phyloP scores from a whole-genome alignment of 768 basidiomycete species.

The Phanerochaete sordida region DNA sequence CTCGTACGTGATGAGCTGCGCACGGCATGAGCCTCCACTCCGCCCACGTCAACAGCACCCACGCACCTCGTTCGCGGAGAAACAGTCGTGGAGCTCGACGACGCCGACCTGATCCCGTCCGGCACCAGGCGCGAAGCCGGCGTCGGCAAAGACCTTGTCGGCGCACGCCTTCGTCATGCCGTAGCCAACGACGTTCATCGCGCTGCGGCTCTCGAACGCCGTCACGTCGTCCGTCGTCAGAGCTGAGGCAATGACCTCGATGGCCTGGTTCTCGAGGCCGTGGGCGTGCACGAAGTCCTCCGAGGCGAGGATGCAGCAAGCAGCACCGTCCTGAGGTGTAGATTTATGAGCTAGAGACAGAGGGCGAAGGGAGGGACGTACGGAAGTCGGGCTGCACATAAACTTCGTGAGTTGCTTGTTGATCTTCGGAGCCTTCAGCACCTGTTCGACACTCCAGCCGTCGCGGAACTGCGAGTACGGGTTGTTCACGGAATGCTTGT shows the following conservation, averaged over 20 bases:
- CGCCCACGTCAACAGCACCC: not conserved
- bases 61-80: conserved; percentile 73
- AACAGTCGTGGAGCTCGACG: conserved; percentile 85
- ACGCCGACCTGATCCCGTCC: conserved; percentile 77
- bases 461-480: conserved; percentile 85
- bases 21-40: not conserved
- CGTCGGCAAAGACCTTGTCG: conserved; percentile 65
- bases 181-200: conserved; percentile 83
- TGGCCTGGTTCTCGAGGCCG: conserved; percentile 79
- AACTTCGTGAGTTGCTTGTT: conserved; percentile 73
- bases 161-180: conserved; percentile 69
- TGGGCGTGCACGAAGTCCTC: conserved; percentile 74
- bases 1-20: conserved; percentile 75
- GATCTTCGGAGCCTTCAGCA: conserved; percentile 63
- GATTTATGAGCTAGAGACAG: not conserved
- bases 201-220: conserved; percentile 63
- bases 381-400: conserved; percentile 87
- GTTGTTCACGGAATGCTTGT: conserved; percentile 77
- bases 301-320: conserved; percentile 73
- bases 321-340: conserved; percentile 63
- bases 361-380: conserved; percentile 22
- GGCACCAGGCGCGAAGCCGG: conserved; percentile 61
- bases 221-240: conserved; percentile 62
- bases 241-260: conserved; percentile 70
- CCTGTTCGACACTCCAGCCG: conserved; percentile 72